These are phyloP conservation scores for Skeletonema potamos DNA, from an alignment of 108 stramenopile genomes.

Conservation along the genomic window DNA sequence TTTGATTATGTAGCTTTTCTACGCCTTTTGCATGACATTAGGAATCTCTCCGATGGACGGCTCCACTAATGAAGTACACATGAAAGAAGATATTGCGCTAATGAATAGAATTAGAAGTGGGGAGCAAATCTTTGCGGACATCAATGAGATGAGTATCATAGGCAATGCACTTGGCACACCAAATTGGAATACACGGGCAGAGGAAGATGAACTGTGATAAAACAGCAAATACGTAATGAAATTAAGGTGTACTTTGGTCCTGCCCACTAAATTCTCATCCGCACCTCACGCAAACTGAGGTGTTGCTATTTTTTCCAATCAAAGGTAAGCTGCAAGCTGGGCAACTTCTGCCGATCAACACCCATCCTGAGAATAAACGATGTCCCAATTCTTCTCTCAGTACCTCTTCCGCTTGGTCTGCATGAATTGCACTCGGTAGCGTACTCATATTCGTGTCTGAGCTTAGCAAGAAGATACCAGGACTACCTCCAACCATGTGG, in stretches of 20 bases:
- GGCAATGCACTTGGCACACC: conserved; percentile 4
- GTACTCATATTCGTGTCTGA: not conserved
- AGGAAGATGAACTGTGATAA: conserved; percentile 4
- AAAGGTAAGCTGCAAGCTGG: conserved; percentile 3
- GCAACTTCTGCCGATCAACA: not conserved
- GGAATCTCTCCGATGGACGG: conserved; percentile 49
- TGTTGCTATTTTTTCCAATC: not conserved
- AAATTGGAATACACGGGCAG: not conserved
- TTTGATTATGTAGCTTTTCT: conserved; percentile 27
- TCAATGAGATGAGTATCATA: not conserved
- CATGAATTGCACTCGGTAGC: not conserved
- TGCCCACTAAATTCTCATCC: not conserved
- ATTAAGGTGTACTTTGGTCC: not conserved
- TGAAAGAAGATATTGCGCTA: conserved; percentile 41
- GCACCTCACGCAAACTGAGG: conserved; percentile 1
- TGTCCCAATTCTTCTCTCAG: not conserved
- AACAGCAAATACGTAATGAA: not conserved
- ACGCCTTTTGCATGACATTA: conserved; percentile 51
- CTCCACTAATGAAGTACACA: conserved; percentile 36
- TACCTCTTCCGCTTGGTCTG: not conserved
- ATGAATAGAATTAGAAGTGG: conserved; percentile 39
- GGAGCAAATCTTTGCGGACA: conserved; percentile 13
- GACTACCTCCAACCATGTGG: not conserved
- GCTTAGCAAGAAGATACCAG: not conserved
- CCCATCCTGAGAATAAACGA: conserved; percentile 1